Base-by-base conservation (phyloP, 1,284 basidiomycete genomes). In the Pseudozyma sp. region DNA sequence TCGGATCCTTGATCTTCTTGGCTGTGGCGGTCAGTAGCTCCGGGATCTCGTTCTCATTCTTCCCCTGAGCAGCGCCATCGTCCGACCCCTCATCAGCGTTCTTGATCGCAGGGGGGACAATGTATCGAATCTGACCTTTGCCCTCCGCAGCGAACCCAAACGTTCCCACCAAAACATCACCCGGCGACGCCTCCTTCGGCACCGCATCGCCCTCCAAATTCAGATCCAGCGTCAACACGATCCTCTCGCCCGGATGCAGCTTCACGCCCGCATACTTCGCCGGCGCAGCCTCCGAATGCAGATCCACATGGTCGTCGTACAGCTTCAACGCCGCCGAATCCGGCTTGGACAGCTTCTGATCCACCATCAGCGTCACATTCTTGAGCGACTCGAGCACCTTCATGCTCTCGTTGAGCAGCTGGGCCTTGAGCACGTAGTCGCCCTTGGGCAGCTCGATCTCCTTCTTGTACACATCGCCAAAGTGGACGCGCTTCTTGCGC, bases 381-480 rank as follows among this genome's bases (percentile, higher is more conserved):
- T 80, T 81, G 52, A 83, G 76, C 45, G 57, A 50, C 33, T 84
- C 80, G 14, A 84, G 77, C 58, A 83, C 79, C 34, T 75, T 73
- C 48, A 78, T 65, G 53, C 64, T 73, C 46, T 77, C 73, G 53
- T 83, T 68, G 46, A 84, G 59, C 24, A 84, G 52, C 48, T 84
- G 80, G 7, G 82, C 77, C 57, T 78, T 71, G 40, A 84, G 54
- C 48, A 78, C 79, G 60, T 84, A 85, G 11, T 84, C 83, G 11
- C 84, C 84, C 60, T 83, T 83, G 47, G 60, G 51, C 55, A 85
- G 64, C 9, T 79, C 68, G 43, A 84, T 61, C 52, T 81, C 77
- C 63, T 85, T 84, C 17, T 80, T 69, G 63, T 85, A 85, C n/a
- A 85, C 81, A 40, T 84, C 83, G 44, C 78, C 80, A 58, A 82